Evolutionary conservation across 352 stramenopile species (phyloP).

Genomic region (Peronospora belbahrii): DNA sequence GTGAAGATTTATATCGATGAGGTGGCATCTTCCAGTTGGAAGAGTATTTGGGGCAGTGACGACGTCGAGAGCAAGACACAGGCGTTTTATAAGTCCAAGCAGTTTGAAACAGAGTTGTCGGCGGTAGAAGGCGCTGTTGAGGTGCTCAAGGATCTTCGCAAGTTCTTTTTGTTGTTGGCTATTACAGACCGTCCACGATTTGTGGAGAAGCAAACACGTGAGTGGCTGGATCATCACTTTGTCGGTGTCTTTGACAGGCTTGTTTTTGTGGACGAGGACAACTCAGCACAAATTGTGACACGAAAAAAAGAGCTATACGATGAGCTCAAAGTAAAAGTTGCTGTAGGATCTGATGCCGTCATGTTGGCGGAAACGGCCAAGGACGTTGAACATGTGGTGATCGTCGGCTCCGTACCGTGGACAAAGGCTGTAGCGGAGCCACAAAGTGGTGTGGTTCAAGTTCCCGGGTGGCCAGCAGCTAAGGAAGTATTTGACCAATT

Average conservation of each 20-base stretch:
- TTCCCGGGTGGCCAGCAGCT: conserved; percentile 29
- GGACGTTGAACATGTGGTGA: conserved; percentile 24
- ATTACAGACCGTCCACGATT: conserved; percentile 49
- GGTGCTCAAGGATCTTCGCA: conserved; percentile 48
- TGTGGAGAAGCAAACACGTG: conserved; percentile 59
- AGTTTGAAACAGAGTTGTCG: conserved; percentile 34
- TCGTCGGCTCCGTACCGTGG: conserved; percentile 58
- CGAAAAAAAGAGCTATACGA: conserved; percentile 57
- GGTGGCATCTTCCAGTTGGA: conserved; percentile 22
- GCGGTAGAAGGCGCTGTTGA: conserved; percentile 24
- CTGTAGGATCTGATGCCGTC: conserved; percentile 31
- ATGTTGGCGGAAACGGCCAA: conserved; percentile 23
- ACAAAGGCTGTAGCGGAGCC: conserved; percentile 3
- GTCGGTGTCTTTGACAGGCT: conserved; percentile 66
- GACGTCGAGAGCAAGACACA: conserved; percentile 27
- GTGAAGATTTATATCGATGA: conserved; percentile 24
- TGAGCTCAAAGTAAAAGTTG: conserved; percentile 59
- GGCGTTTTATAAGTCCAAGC: conserved; percentile 46
- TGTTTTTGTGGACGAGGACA: conserved; percentile 51
- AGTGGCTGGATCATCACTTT: conserved; percentile 66
- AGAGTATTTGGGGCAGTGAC: conserved; percentile 23
- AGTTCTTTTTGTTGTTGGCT: conserved; percentile 52
- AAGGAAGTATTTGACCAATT: conserved; percentile 33
- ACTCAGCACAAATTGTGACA: conserved; percentile 25
- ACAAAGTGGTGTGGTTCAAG: conserved; percentile 11